A percentile compares a stretch with the other conserved stretches of the same genome.
Conservation (phyloP, 441 rosid genomes). For the Populus hybrid region DNA sequence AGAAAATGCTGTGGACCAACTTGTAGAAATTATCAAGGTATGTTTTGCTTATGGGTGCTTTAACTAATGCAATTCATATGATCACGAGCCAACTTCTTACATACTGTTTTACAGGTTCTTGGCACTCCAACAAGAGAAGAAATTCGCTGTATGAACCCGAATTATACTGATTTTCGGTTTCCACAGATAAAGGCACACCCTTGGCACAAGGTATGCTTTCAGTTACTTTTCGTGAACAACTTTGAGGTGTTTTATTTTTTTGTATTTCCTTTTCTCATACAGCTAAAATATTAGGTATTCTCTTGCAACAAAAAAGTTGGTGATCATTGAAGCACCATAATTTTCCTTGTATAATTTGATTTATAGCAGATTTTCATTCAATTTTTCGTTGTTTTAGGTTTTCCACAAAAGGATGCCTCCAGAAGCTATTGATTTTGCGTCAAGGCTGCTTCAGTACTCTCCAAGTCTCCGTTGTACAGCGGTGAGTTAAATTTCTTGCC, state of each 20-base stretch:
- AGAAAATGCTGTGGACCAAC: slow-evolving; percentile 97
- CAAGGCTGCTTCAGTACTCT: slow-evolving; percentile 92
- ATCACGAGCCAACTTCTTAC: slow-evolving; percentile 13
- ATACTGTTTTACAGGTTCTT: slow-evolving; percentile 56
- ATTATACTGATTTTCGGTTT: slow-evolving; percentile 86
- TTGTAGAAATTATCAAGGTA: slow-evolving; percentile 96
- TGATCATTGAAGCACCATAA: neutral
- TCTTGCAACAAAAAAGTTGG: neutral
- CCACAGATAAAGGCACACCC: slow-evolving; percentile 99
- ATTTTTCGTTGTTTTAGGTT: slow-evolving; percentile 39
- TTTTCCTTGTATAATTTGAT: neutral
- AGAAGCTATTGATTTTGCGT: slow-evolving; percentile 95
- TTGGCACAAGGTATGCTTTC: slow-evolving; percentile 81
- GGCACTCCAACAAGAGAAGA: slow-evolving; percentile 99
- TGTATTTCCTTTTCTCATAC: no score
- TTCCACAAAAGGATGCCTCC: slow-evolving; percentile 98
- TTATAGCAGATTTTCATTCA: neutral
- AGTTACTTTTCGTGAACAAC: neutral
- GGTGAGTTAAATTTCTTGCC: slow-evolving; percentile 37
- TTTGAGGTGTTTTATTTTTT: neutral
- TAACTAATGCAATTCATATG: neutral
- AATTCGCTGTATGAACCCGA: slow-evolving; percentile 97
- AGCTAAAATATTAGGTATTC: neutral
- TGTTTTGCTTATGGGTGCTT: slow-evolving; percentile 9
- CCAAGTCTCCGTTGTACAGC: slow-evolving; percentile 83